These are phyloP conservation scores for Grifola frondosa DNA, from an alignment of 1,284 basidiomycete species.

Conservation along the genomic window DNA sequence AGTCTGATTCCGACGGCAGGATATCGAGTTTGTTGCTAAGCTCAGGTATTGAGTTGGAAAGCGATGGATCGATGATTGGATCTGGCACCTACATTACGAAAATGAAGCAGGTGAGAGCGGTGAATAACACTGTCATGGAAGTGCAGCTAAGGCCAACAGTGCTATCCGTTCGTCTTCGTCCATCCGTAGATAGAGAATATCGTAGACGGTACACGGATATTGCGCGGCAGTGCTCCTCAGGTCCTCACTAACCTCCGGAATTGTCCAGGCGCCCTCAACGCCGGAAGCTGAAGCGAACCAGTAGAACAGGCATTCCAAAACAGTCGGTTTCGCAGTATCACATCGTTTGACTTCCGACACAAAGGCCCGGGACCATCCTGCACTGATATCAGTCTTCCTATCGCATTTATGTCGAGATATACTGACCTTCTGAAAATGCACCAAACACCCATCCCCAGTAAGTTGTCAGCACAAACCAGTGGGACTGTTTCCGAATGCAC, in stretches of 20 bases:
- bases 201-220: conserved; percentile 42
- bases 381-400: background rate
- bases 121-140: conserved; percentile 26
- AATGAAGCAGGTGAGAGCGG: conserved; percentile 7
- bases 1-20: conserved; percentile 47
- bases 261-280: conserved; percentile 19
- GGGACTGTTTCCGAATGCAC: conserved; percentile 50
- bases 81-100: conserved; percentile 44
- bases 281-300: conserved; percentile 31
- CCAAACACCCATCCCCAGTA: conserved; percentile 74
- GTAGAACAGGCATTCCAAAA: conserved; percentile 29
- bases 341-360: conserved; percentile 8
- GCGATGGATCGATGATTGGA: conserved; percentile 36
- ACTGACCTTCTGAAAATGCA: conserved; percentile 58
- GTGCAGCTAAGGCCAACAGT: conserved; percentile 33
- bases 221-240: conserved; percentile 21
- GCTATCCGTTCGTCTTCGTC: conserved; percentile 30
- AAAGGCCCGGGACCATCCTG: conserved; percentile 49
- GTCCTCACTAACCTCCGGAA: conserved; percentile 34
- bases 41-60: conserved; percentile 17
- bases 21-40: conserved; percentile 23
- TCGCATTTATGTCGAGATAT: too few relatives aligned
- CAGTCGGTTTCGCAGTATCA: conserved; percentile 17
- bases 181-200: conserved; percentile 33
- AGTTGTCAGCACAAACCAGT: conserved; percentile 67